Base-by-base conservation (phyloP, 2,329 filamentous ascomycete species). In the Aspergillus persii region DNA sequence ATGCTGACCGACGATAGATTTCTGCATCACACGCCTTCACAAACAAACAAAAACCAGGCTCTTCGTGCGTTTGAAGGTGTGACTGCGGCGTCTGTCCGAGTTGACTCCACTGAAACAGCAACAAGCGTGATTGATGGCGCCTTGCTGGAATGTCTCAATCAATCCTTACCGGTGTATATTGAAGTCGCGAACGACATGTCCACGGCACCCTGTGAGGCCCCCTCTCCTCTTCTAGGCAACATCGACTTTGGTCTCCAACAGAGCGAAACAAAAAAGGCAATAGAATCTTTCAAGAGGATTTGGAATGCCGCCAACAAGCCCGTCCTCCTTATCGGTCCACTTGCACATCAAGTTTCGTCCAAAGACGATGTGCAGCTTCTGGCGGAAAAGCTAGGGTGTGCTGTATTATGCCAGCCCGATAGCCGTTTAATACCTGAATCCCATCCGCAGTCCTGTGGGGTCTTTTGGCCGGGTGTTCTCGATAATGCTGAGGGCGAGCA, bases 391-490 rank as follows among this genome's bases (percentile, higher is more conserved):
- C 60, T 62, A 8, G 58, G 60, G 0, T 58, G 57, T 8, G 47
- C 57, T 4, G 57, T 60, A 3, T 29, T 62, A 11, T 60, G 52
- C 27, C 60, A 60, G 15, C 60, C 58, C 2, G 48, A 62, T 30
- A 58, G 60, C 2, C 52, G 54, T 9, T 56, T 49, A 18, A 36
- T 61, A 8, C 51, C 51, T 18, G 51, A 53, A 18, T 44, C 51
- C 6, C 51, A 53, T 39, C 36, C 36, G 4, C 51, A 53, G 8
- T 53, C 41, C 11, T 23, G 18, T 8, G 51, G 51, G 23, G 23
- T 33, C 7, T 44, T 53, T 11, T 46, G 51, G 51, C 18, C 33
- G 15, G 33, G 29, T 23, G 29, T 36, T 12, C 8, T 27, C 23
- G 27, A 27, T 11, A 41, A 27, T 11, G 4, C 11, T 15, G 33